Evolutionary conservation across 768 basidiomycete genomes (phyloP), one percentile per base, ranked within the genome.

Genomic region (Suillus subaureus): DNA sequence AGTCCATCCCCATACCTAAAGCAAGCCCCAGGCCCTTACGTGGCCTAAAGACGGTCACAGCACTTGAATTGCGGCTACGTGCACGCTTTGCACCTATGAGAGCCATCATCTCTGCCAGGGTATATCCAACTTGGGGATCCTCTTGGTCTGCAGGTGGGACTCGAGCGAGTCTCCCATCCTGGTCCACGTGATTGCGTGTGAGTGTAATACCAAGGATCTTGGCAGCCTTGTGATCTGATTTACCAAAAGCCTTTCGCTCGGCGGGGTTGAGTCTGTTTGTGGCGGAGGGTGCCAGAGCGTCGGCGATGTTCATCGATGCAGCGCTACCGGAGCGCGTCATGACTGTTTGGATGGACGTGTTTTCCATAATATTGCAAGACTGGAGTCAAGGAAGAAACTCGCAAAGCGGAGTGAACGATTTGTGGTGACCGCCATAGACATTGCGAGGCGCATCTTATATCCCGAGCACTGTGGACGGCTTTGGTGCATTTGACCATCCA

Each of bases 211-310:
- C 69, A 13, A 70, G 61, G 13, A 70, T 43, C 40, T 64, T 62
- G 6, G 61, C 67, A n/a, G 69, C 69, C 55, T 70, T 70, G 31
- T 62, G 47, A 49, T 70, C 63, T 31, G 69, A 70, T 28, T 58
- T 57, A 47, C 64, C 47, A 9, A 66, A 18, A 6, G 67, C 69
- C 18, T 68, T 43, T 33, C 67, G 67, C 43, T 64, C 60, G 18
- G 61, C 60, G 4, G 31, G 43, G n/a, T 61, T 64, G 21, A 70
- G 64, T 31, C 55, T 35, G 49, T 70, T 62, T 31, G 67, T 63
- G 12, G 43, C 61, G 23, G 64, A 54, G 31, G 61, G 61, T 40
- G 42, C 43, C 8, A 43, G 45, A 31, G 55, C 26, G 28, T 64
- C 40, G 49, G n/a, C 37, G 49, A 61, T 54, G 23, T 35, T 21